A percentile compares a stretch with the other conserved stretches of the same genome.
Conservation (phyloP, 148 eudicot genomes). For the Amaranthus hypochondriacus region DNA sequence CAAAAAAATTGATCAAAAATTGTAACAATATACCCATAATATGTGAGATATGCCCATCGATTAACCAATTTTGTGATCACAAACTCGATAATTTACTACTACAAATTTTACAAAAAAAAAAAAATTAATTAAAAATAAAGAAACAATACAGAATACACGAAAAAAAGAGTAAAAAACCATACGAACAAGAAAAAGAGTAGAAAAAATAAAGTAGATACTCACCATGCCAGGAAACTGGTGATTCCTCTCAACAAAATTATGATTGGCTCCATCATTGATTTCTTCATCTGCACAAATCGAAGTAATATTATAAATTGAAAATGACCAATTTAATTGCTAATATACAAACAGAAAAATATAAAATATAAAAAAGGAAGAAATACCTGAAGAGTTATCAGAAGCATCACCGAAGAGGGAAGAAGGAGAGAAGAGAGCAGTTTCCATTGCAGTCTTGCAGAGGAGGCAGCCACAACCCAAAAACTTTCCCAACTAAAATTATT, state of each 20-base stretch:
- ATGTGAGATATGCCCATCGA: neutral
- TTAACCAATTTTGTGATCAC: neutral
- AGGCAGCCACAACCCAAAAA: no score
- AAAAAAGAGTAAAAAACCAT: neutral
- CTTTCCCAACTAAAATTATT: no score
- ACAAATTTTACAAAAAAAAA: neutral
- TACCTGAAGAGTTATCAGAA: slow-evolving; percentile 55
- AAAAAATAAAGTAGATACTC: slow-evolving; percentile 8
- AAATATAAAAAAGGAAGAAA: neutral
- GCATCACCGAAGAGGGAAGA: slow-evolving; percentile 64
- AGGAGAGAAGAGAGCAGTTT: slow-evolving; percentile 88
- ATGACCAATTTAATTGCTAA: neutral
- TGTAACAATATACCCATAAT: neutral
- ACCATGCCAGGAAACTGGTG: slow-evolving; percentile 89
- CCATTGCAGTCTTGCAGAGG: slow-evolving; percentile 52
- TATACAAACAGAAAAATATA: neutral
- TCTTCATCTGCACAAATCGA: slow-evolving; percentile 45
- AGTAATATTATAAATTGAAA: neutral
- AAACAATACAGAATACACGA: neutral
- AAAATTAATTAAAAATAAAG: neutral
- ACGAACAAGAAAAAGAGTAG: neutral
- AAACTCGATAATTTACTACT: neutral
- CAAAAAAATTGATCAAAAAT: neutral
- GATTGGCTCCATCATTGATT: slow-evolving; percentile 22
- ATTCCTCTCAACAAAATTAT: slow-evolving; percentile 59